Evolutionary conservation across 768 basidiomycete species (phyloP).

Genomic region (Piloderma croceum): DNA sequence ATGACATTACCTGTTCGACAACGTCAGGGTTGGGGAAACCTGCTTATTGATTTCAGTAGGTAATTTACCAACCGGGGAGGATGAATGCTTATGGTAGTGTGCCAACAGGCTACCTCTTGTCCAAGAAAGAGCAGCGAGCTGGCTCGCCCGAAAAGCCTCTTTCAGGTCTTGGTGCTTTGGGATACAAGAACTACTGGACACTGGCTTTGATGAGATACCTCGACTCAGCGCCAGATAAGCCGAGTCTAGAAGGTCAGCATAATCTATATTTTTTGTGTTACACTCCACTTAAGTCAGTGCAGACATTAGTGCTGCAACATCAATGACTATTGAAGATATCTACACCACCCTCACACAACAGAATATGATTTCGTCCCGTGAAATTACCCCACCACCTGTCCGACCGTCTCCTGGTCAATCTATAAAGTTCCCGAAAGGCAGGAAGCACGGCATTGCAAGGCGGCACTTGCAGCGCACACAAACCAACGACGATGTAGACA

Average conservation of each 20-base stretch:
- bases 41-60: conserved; percentile 97
- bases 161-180: conserved; percentile 84
- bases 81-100: too few relatives aligned
- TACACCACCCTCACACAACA: conserved; percentile 66
- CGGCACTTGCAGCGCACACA: conserved; percentile 57
- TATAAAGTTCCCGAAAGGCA: conserved; percentile 66
- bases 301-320: conserved; percentile 84
- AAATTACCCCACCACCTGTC: conserved; percentile 43
- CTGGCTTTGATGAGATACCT: conserved; percentile 80
- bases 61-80: too few relatives aligned
- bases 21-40: conserved; percentile 93
- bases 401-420: conserved; percentile 73
- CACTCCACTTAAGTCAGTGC: too few relatives aligned
- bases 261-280: conserved; percentile 7
- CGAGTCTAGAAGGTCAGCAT: conserved; percentile 68
- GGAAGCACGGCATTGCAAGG: conserved; percentile 59
- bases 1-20: conserved; percentile 97
- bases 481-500: conserved; percentile 35
- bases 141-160: conserved; percentile 97
- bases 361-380: conserved; percentile 62
- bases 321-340: conserved; percentile 89
- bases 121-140: conserved; percentile 85
- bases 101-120: conserved; percentile 81
- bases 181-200: conserved; percentile 96
- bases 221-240: conserved; percentile 50